Base-by-base conservation (phyloP, 2,329 filamentous ascomycete genomes). In the Clonostachys rosea region DNA sequence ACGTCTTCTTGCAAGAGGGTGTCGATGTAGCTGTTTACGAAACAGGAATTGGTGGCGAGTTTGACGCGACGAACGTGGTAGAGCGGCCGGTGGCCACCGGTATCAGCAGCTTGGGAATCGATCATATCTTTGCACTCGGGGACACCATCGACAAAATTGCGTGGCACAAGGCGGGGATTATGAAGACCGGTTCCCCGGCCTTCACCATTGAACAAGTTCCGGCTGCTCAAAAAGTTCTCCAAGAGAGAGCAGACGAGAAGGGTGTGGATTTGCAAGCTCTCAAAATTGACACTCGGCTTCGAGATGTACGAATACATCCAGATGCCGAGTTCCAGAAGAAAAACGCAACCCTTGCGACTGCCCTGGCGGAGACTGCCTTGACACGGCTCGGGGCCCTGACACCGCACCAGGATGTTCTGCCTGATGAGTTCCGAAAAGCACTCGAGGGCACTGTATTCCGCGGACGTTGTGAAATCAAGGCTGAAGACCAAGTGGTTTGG, bases 391-490 rank as follows among this genome's bases (percentile, higher is more conserved):
- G 69, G n/a, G 54, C 68, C 1, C 34, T 48, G 6, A 60, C 68
- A 30, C 50, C 49, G 0, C 37, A 53, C 0, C 53, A 58, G 11
- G 51, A 59, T 5, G 20, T 62, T 5, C 66, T 92, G 5, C 81
- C 88, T 0, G 62, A 67, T 11, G 77, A 84, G 53, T 88, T 96
- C 59, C 69, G 83, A 20, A 73, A 78, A 13, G 94, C 91, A 0
- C 71, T 99, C 2, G 84, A 92, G 60, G 69, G 81, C 55, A 86
- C 90, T 3, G 79, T 83, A 4, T 87, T 91, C 71, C 79, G 90
- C 39, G 94, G 92, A 5, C 79, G 94, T 42, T 96, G 91, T 60
- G 81, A 86, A 54, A 68, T 76, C 39, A 81, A 77, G 56, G 54
- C 65, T 5, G 78, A 82, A 50, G 73, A 71, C 4, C 59, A 60